Conservation (phyloP, 371 early-diverging fungal genomes). For the Choanephora cucurbitarum region DNA sequence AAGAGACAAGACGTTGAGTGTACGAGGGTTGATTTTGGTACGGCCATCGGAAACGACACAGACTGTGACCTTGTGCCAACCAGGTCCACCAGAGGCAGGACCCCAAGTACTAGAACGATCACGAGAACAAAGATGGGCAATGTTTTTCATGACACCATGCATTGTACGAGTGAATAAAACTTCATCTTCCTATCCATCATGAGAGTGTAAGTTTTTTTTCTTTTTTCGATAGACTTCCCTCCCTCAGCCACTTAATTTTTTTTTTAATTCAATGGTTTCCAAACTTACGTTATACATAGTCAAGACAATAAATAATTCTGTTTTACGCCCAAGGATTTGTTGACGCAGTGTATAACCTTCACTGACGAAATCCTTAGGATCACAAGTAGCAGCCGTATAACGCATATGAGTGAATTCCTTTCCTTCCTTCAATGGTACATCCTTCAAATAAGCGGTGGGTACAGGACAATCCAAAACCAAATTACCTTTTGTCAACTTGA, state of each 20-base stretch:
- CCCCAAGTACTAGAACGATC: slow-evolving; percentile 82
- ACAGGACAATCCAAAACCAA: slow-evolving; percentile 78
- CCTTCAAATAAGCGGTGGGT: slow-evolving; percentile 62
- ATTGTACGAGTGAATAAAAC: slow-evolving; percentile 89
- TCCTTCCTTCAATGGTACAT: slow-evolving; percentile 57
- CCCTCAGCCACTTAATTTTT: too few relatives aligned
- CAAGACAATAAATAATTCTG: slow-evolving; percentile 88
- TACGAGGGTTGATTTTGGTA: slow-evolving; percentile 75
- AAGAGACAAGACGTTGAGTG: slow-evolving; percentile 77
- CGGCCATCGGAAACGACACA: slow-evolving; percentile 88
- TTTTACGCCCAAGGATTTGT: slow-evolving; percentile 67
- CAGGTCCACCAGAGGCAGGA: slow-evolving; percentile 52
- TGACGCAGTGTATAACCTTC: slow-evolving; percentile 84
- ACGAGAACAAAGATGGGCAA: slow-evolving; percentile 83
- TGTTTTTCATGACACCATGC: slow-evolving; percentile 89
- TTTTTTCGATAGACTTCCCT: too few relatives aligned
- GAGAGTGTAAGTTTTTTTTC: not conserved
- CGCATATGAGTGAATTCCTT: slow-evolving; percentile 80
- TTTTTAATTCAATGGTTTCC: not conserved
- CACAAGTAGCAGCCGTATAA: slow-evolving; percentile 84
- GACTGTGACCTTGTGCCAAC: slow-evolving; percentile 93
- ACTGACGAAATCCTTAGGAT: slow-evolving; percentile 77
- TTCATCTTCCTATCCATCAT: slow-evolving; percentile 74
- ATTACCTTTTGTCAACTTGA: slow-evolving; percentile 73
- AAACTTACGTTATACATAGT: slow-evolving; percentile 90